A percentile compares a stretch with the other conserved stretches of the same genome.
Conservation (phyloP, 345 rosid genomes). For the Eutrema yunnanense region DNA sequence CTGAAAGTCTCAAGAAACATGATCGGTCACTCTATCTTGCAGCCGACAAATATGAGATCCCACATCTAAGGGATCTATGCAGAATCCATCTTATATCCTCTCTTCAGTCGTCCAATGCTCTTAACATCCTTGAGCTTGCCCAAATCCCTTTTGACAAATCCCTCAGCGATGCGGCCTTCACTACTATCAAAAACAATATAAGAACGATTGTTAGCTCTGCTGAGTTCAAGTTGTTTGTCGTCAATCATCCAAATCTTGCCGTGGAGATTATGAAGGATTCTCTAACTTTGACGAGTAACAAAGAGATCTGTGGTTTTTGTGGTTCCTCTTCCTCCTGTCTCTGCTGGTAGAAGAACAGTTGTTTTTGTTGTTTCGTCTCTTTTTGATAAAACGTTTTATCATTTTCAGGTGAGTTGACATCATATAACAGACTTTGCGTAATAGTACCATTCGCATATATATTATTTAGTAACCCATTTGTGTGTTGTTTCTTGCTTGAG, state of each 20-base stretch:
- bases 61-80: not conserved
- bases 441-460: too few species aligned
- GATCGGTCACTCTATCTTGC: not conserved
- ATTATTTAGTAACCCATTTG: too few species aligned
- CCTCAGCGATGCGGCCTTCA: not conserved
- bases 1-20: not conserved
- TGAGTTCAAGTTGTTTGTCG: not conserved
- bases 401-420: too few species aligned
- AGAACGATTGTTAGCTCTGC: not conserved
- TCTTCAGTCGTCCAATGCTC: not conserved
- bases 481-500: too few species aligned
- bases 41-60: conserved; percentile 8
- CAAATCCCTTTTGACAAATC: too few species aligned
- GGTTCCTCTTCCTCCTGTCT: too few species aligned
- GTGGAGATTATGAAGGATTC: not conserved
- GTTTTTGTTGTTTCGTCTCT: too few species aligned
- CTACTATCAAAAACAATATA: not conserved
- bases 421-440: too few species aligned
- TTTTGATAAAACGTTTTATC: too few species aligned
- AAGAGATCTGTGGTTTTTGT: too few species aligned
- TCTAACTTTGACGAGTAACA: not conserved
- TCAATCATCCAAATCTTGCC: not conserved
- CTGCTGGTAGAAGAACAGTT: too few species aligned
- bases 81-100: not conserved
- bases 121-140: not conserved